These are phyloP conservation scores for Candida morakotiae DNA, from an alignment of 805 yeast genomes.

Conservation along the genomic window DNA sequence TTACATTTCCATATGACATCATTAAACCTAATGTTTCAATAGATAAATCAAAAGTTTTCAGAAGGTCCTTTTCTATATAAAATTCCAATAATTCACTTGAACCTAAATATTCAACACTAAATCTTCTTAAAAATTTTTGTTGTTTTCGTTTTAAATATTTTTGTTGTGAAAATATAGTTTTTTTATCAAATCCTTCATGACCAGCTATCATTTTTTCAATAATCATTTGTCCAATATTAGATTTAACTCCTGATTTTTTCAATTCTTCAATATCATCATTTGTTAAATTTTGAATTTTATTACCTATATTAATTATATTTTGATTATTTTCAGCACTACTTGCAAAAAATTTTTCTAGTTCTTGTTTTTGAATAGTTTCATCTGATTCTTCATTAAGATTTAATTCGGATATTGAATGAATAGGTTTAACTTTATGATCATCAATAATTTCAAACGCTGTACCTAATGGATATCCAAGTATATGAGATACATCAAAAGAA, in stretches of 20 bases:
- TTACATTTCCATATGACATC: constrained; percentile 73
- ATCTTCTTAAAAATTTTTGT: constrained; percentile 82
- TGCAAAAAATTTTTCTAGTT: constrained; percentile 31
- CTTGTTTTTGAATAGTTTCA: constrained; percentile 32
- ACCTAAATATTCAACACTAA: constrained; percentile 75
- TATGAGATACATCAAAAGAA: constrained; percentile 64
- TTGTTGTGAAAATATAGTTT: constrained; percentile 85
- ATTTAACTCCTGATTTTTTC: constrained; percentile 65
- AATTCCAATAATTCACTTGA: constrained; percentile 68
- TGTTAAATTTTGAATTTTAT: constrained; percentile 66
- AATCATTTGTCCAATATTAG: constrained; percentile 66
- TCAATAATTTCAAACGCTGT: constrained; percentile 82
- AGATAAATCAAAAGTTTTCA: constrained; percentile 72
- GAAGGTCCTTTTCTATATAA: constrained; percentile 72
- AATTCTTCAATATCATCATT: constrained; percentile 80
- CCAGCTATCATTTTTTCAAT: constrained; percentile 78
- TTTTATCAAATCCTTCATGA: constrained; percentile 83
- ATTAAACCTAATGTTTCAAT: constrained; percentile 79
- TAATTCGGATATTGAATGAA: constrained; percentile 32
- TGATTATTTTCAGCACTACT: constrained; percentile 59
- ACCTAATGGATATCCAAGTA: constrained; percentile 81
- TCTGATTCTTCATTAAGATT: constrained; percentile 19
- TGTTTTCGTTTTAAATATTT: constrained; percentile 90
- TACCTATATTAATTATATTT: constrained; percentile 63
- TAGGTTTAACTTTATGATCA: constrained; percentile 47